Evolutionary conservation across 805 yeast species (phyloP), one percentile per base, ranked within the genome.

Genomic region (Maudiozyma turicensis): DNA sequence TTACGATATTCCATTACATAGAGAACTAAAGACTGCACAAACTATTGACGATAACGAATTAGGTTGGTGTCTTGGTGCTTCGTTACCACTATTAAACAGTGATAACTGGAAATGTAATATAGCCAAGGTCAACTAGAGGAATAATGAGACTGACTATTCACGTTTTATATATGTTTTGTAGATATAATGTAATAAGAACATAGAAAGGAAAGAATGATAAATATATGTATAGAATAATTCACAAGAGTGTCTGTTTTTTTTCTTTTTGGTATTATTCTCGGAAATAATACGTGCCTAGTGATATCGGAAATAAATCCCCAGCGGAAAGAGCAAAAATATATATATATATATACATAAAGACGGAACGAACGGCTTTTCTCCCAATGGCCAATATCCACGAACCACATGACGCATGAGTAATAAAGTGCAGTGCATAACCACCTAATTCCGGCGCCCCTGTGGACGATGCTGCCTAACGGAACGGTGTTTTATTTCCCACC

Each of bases 21-120:
- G 98, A 66, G 97, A 91, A 68, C 80, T 93, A 57, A 86, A 80
- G 67, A 93, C 96, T 6, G 98, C 97, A 8, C 82, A 88, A 72
- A 89, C 80, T 64, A 87, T 93, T 58, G 84, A 81, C 47, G 80
- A 81, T 62, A 89, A 87, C 60, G 99, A 93, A 71, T 75, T 93
- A 47, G 99, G 99, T 34, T 93, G 99, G 99, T 93, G 98, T 73
- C 74, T 93, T 49, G 99, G 99, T 58, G 99, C 98, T 1, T 87
- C 97, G 1, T 76, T 93, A 58, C 98, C 98, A 8, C 72, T 93
- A 58, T 73, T 93, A 57, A 93, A 86, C 53, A 72, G 69, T 43
- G 69, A 78, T 20, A 81, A 80, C 40, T 87, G 96, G 96, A 75
- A 72, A 47, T 88, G 96, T 54, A 60, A 52, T 50, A 49, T 59